phyloP scores from a whole-genome alignment of 108 stramenopile species.

The Asterionellopsis glacialis region DNA sequence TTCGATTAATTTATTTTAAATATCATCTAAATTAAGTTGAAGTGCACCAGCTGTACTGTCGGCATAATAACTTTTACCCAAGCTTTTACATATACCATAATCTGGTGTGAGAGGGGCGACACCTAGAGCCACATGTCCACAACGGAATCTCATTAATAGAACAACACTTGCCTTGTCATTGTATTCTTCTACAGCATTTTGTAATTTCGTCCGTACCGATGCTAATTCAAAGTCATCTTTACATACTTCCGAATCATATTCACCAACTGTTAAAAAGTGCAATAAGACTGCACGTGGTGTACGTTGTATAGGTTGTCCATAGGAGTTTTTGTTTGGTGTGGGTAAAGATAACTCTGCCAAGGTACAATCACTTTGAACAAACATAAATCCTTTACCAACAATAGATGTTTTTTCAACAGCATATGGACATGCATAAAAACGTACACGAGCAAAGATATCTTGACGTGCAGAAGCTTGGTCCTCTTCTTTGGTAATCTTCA shows the following conservation, averaged over 20 bases:
- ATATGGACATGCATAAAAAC: slow-evolving; percentile 82
- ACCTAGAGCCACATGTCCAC: slow-evolving; percentile 78
- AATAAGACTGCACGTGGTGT: slow-evolving; percentile 49
- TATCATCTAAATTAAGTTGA: slow-evolving; percentile 81
- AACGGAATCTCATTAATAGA: slow-evolving; percentile 67
- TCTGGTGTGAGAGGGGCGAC: slow-evolving; percentile 64
- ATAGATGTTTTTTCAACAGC: slow-evolving; percentile 44
- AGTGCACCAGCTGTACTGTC: slow-evolving; percentile 41
- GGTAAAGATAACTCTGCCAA: slow-evolving; percentile 65
- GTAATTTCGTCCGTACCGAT: slow-evolving; percentile 42
- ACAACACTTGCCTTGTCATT: slow-evolving; percentile 61
- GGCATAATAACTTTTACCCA: slow-evolving; percentile 72
- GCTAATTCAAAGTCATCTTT: slow-evolving; percentile 86
- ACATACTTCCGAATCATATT: slow-evolving; percentile 77
- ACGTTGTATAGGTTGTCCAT: slow-evolving; percentile 8
- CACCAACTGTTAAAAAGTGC: slow-evolving; percentile 79
- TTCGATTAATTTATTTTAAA: no score
- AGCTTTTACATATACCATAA: slow-evolving; percentile 55
- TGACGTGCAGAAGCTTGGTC: slow-evolving; percentile 50
- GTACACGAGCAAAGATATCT: slow-evolving; percentile 57
- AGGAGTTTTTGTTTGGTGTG: slow-evolving; percentile 30
- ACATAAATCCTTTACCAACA: slow-evolving; percentile 71
- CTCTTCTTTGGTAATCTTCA: slow-evolving; percentile 35
- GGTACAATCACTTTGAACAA: slow-evolving; percentile 67
- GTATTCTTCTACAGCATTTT: slow-evolving; percentile 55